Percentiles rank a stretch among this genome's conserved stretches.
phyloP scores from a whole-genome alignment of 1,284 basidiomycete genomes.

The Cerioporus squamosus region DNA sequence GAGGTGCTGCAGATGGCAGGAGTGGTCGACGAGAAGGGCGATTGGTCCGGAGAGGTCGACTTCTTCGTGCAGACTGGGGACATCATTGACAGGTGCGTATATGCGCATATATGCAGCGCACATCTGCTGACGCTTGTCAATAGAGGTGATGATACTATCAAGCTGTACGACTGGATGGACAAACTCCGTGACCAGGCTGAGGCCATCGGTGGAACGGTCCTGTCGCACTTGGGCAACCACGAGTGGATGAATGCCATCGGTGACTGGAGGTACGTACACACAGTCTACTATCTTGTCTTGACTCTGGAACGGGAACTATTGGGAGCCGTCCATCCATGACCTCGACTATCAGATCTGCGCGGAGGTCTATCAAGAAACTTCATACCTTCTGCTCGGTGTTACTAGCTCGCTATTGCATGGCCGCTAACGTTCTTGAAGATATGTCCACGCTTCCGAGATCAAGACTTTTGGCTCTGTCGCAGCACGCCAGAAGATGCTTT shows the following conservation, averaged over 20 bases:
- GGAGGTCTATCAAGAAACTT: no score
- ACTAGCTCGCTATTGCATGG: neutral
- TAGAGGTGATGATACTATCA: slow-evolving; percentile 87
- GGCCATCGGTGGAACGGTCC: slow-evolving; percentile 68
- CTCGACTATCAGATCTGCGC: no score
- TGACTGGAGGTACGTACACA: slow-evolving; percentile 74
- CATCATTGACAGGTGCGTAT: slow-evolving; percentile 80
- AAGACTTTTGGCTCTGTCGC: slow-evolving; percentile 77
- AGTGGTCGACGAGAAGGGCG: slow-evolving; percentile 67
- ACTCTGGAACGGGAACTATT: no score
- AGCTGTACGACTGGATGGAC: slow-evolving; percentile 84
- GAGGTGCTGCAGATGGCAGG: slow-evolving; percentile 79
- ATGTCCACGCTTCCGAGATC: slow-evolving; percentile 82
- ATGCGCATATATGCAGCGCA: neutral
- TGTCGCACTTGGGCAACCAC: slow-evolving; percentile 88
- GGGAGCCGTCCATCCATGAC: no score
- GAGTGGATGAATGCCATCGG: slow-evolving; percentile 91
- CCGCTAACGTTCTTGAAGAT: slow-evolving; percentile 48
- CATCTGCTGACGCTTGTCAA: neutral
- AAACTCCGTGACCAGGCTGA: slow-evolving; percentile 77
- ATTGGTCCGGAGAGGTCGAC: slow-evolving; percentile 82
- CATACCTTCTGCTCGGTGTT: no score
- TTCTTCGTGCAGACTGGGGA: slow-evolving; percentile 93
- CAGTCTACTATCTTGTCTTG: no score
- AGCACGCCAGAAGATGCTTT: slow-evolving; percentile 72